Evolutionary conservation across 2,329 filamentous ascomycete genomes (phyloP), one percentile per base, ranked within the genome.

Genomic region (Cryphonectria naterciae): DNA sequence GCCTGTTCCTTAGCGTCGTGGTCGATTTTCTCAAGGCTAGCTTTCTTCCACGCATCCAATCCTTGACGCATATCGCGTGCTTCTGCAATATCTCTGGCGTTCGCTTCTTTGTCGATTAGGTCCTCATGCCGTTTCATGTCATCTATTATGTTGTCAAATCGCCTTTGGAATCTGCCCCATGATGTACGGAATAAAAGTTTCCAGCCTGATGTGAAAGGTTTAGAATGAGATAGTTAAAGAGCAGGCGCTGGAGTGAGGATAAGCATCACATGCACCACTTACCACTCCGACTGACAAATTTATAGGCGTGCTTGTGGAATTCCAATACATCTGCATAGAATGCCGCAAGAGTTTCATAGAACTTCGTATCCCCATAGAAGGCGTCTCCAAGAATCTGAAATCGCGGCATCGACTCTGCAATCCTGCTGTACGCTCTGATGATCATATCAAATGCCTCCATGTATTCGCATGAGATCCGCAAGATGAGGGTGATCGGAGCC

Each of bases 301-400:
- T 80, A 70, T 87, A 86, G 0, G 84, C 83, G 2, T 81, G 63
- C 32, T 80, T 80, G 65, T 87, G 85, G 52, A 87, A 87, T 17
- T 81, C 72, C 0, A 87, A 76, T 28, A 87, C 85, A n/a, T 87
- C 83, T 0, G 79, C 75, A 56, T 86, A 87, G 43, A 85, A 83
- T 0, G 83, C 70, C 0, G 81, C 83, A 0, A 86, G 71, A 0
- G 81, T 78, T 15, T 80, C 74, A 46, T 85, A 82, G 43, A 87
- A 81, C 0, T 81, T 75, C 0, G 71, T 41, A 6, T 83, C 74
- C 0, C 66, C 68, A 1, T 54, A 62, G 28, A 83, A 84, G 0
- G 78, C 72, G 0, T 75, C 10, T 2, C 74, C 71, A 0, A 85
- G 75, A 0, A 78, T 72, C 39, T 79, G 74, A 71, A 86, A 84